These are phyloP conservation scores for Herpomyces periplanetae DNA, from an alignment of 2,329 filamentous ascomycete genomes.

Conservation along the genomic window DNA sequence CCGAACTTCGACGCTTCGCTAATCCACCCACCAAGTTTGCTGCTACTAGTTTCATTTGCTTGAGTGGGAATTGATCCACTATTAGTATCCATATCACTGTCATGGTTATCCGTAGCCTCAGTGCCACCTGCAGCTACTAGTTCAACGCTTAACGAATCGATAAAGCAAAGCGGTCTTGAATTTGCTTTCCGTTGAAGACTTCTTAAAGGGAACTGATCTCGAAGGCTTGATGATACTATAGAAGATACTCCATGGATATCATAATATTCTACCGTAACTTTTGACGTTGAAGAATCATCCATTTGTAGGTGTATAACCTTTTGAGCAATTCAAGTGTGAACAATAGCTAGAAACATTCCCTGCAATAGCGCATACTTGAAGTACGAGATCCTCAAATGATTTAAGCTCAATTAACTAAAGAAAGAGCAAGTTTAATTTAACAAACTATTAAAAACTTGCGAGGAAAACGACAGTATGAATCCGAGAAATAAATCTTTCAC, in stretches of 20 bases:
- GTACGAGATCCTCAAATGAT: too few relatives aligned
- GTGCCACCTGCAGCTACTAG: slow-evolving; percentile 21
- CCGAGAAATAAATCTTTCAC: too few relatives aligned
- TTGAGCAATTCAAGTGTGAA: too few relatives aligned
- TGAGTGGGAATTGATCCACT: slow-evolving; percentile 2
- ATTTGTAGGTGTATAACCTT: too few relatives aligned
- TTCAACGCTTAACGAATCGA: slow-evolving; percentile 64
- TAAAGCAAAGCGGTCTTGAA: slow-evolving; percentile 56
- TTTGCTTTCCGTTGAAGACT: slow-evolving; percentile 95
- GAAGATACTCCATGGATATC: slow-evolving; percentile 68
- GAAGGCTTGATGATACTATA: slow-evolving; percentile 33
- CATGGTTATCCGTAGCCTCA: slow-evolving; percentile 8
- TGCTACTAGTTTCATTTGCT: slow-evolving; percentile 5
- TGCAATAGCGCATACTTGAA: too few relatives aligned
- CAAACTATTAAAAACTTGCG: too few relatives aligned
- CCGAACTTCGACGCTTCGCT: slow-evolving; percentile 3
- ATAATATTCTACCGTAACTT: slow-evolving; percentile 47
- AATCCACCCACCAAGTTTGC: slow-evolving; percentile 5
- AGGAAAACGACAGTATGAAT: too few relatives aligned
- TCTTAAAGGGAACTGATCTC: slow-evolving; percentile 38
- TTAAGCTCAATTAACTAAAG: too few relatives aligned
- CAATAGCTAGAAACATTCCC: too few relatives aligned
- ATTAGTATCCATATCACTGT: slow-evolving; percentile 4
- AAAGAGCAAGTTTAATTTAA: too few relatives aligned
- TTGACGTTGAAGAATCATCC: slow-evolving; percentile 11